Evolutionary conservation across 2,329 filamentous ascomycete genomes (phyloP), one percentile per base, ranked within the genome.

Genomic region (Teratosphaeria viscida): DNA sequence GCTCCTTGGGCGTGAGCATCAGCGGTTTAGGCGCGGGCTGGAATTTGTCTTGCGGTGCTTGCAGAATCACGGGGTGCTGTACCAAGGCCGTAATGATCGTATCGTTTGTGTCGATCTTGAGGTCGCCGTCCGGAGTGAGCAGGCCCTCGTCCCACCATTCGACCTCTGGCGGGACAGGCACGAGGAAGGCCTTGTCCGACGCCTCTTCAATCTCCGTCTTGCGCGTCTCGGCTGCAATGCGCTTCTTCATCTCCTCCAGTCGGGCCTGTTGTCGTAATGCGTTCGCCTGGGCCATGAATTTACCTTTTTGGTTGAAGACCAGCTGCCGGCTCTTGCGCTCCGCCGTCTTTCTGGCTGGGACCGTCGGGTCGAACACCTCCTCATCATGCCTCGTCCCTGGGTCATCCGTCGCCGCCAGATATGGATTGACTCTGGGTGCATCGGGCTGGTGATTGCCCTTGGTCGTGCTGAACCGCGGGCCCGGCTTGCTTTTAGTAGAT

Each of bases 81-180:
- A 99, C 85, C 69, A 95, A 95, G 68, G 86, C 80, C 2, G 92
- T 96, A 61, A 99, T 85, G 67, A 97, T 92, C 57, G 85, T 88
- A 71, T 96, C 91, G n/a, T 85, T 77, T 0, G 84, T 84, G 47
- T 85, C 81, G 63, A 96, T 82, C 72, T 92, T 94, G 55, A 34
- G 35, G 37, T 47, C 37, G 34, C 55, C 55, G 61, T 94, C 77
- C 52, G 83, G 85, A 16, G 77, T 75, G 16, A 95, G 81, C 19
- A 97, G 77, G 2, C 86, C 90, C 76, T 97, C 92, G 68, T 99
- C 94, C 90, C 92, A 97, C 94, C 94, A 99, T 73, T 99, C 94
- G 52, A 97, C 82, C 7, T 87, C 87, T 3, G 94, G 94, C 10
- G 94, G 94, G 35, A 82, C 81, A 63, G 92, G 87, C 5, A 96